Conservation (phyloP, 1,284 basidiomycete genomes). For the Bjerkandera adusta region DNA sequence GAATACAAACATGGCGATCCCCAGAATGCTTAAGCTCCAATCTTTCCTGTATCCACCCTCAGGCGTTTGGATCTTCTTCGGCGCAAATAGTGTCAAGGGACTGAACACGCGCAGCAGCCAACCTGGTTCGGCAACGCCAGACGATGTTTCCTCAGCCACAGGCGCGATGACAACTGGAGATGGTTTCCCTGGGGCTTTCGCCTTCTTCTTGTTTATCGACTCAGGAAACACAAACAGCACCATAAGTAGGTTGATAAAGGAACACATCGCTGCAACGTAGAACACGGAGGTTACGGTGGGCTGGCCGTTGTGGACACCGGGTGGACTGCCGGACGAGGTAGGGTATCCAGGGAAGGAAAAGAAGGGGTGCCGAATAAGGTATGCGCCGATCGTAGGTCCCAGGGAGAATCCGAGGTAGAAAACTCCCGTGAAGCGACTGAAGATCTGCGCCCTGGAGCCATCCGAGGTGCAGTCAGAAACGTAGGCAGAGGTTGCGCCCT, state of each 20-base stretch:
- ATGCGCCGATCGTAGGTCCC: constrained; percentile 73
- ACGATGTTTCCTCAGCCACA: neutral
- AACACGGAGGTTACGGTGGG: constrained; percentile 54
- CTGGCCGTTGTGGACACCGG: constrained; percentile 24
- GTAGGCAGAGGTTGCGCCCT: constrained; percentile 81
- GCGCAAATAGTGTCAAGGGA: constrained; percentile 56
- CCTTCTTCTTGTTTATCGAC: constrained; percentile 49
- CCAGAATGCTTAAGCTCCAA: constrained; percentile 58
- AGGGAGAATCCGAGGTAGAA: constrained; percentile 70
- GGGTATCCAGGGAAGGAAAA: constrained; percentile 25
- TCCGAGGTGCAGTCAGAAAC: constrained; percentile 84
- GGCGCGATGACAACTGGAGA: constrained; percentile 3
- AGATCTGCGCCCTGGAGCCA: constrained; percentile 79
- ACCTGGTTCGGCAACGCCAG: constrained; percentile 22
- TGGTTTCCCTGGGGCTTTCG: constrained; percentile 21
- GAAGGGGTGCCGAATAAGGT: constrained; percentile 58
- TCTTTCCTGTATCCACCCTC: constrained; percentile 40
- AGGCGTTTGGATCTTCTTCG: constrained; percentile 36
- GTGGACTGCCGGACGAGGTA: constrained; percentile 4
- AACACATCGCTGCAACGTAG: constrained; percentile 49
- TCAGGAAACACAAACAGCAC: constrained; percentile 65
- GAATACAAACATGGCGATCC: constrained; percentile 26
- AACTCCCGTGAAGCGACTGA: constrained; percentile 75
- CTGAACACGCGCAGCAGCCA: constrained; percentile 37
- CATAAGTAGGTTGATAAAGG: constrained; percentile 47